A percentile compares a stretch with the other conserved stretches of the same genome.
These are phyloP conservation scores for Acer saccharum DNA, from an alignment of 345 rosid genomes.

Conservation along the genomic window DNA sequence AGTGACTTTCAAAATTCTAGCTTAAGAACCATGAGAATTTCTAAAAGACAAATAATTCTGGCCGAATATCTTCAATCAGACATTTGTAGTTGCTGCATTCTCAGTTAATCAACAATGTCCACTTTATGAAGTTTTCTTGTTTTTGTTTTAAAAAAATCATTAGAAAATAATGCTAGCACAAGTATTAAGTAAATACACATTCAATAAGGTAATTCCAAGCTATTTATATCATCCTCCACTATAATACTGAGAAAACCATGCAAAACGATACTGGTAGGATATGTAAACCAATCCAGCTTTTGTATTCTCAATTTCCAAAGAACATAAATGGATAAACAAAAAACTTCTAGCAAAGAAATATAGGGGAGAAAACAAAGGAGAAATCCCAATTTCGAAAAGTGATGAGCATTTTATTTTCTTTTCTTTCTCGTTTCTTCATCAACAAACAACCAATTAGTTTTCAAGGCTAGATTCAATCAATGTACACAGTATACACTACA, in stretches of 20 bases:
- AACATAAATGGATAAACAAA: background rate
- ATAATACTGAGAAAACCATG: background rate
- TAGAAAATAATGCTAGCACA: background rate
- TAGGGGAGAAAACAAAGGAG: too few species aligned
- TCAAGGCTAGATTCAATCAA: background rate
- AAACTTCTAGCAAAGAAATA: too few species aligned
- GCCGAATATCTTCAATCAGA: background rate
- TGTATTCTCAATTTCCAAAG: background rate
- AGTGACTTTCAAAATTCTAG: constrained; percentile 3
- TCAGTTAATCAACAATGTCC: background rate
- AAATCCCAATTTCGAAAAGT: background rate
- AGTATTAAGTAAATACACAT: too few species aligned
- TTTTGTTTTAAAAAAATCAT: background rate
- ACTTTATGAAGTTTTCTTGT: background rate
- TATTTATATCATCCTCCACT: background rate
- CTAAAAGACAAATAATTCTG: background rate
- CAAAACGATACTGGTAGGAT: background rate
- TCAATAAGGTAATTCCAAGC: background rate
- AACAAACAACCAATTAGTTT: background rate
- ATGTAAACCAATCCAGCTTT: background rate
- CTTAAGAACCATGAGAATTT: background rate
- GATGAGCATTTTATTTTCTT: background rate
- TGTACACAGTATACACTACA: background rate
- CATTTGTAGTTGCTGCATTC: background rate
- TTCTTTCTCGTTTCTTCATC: background rate